Evolutionary conservation across 2,329 filamentous ascomycete species (phyloP), one percentile per base, ranked within the genome.

Genomic region (Fusarium pseudonygamai): DNA sequence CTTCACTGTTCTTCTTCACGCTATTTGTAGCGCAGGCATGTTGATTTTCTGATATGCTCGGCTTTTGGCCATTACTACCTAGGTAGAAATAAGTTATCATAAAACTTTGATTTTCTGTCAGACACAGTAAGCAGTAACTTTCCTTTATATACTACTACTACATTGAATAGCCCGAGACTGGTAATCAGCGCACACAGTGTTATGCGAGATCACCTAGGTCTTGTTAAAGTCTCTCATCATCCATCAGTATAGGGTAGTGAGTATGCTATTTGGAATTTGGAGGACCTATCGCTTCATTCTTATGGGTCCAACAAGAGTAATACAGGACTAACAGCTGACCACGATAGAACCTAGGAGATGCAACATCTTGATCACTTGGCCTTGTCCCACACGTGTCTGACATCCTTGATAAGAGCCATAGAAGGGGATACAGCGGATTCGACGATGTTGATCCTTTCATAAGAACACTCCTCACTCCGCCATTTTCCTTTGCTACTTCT

Each of bases 271-370:
- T 10, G 5, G 14, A 28, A 10, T 26, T 53, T 10, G 5, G 14
- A 28, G 32, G 24, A 26, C 26, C 22, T 32, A 22, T 30, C n/a
- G 32, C 37, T 15, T 43, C 24, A 40, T 57, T 67, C 28, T 49
- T 40, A 55, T 49, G 45, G 64, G 37, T 28, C 47, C 9, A 52
- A 37, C 26, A 26, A 40, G 11, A 40, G 46, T 39, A 37, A 47
- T 32, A 36, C 52, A 34, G 50, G 30, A 49, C 49, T 50, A 53
- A 56, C 59, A 71, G 67, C 59, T 64, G 67, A 72, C 59, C 59
- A 55, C 28, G 37, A 43, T 67, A 24, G 14, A 26, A 39, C 49
- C 45, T 30, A 60, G 52, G 56, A 52, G 46, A 42, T 40, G 24
- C 37, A 65, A 46, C 32, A 53, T 28, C 26, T 36, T 53, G 47